phyloP scores from a whole-genome alignment of 768 basidiomycete species.

The Kondoa subrosea region DNA sequence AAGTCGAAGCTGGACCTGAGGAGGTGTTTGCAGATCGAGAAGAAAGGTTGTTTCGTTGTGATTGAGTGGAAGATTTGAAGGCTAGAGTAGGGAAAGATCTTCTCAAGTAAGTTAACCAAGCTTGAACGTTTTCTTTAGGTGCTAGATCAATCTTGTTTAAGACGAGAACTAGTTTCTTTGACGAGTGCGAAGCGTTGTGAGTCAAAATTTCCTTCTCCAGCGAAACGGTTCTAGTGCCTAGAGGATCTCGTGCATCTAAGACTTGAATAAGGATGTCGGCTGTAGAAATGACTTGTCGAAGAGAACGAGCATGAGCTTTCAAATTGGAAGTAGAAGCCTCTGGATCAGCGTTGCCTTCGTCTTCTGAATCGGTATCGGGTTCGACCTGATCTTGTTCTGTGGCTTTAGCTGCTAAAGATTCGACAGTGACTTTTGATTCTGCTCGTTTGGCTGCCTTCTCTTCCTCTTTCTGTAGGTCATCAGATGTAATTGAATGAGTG shows the following conservation, averaged over 20 bases:
- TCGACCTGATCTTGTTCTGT: conserved; percentile 16
- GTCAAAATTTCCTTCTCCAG: conserved; percentile 61
- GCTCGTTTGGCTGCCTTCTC: conserved; percentile 21
- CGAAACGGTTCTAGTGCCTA: conserved; percentile 74
- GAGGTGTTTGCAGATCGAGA: conserved; percentile 36
- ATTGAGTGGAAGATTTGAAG: conserved; percentile 63
- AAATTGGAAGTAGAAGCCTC: conserved; percentile 23
- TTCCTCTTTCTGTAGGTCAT: conserved; percentile 19
- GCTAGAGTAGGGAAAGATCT: conserved; percentile 84
- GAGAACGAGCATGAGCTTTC: conserved; percentile 28
- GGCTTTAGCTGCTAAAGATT: conserved; percentile 24
- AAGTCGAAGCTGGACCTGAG: conserved; percentile 31
- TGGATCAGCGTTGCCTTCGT: conserved; percentile 10
- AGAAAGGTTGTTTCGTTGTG: conserved; percentile 64
- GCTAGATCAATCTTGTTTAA: conserved; percentile 96
- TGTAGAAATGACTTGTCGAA: conserved; percentile 84
- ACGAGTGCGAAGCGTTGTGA: conserved; percentile 39
- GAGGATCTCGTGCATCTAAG: conserved; percentile 85
- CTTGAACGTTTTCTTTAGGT: conserved; percentile 67
- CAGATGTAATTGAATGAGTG: not conserved
- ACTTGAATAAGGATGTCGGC: conserved; percentile 69
- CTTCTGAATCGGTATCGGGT: conserved; percentile 12
- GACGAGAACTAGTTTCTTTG: conserved; percentile 82
- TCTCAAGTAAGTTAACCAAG: conserved; percentile 79
- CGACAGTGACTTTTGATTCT: conserved; percentile 21